Evolutionary conservation across 2,329 filamentous ascomycete genomes (phyloP), one percentile per base, ranked within the genome.

Genomic region (Tolypocladium inflatum): DNA sequence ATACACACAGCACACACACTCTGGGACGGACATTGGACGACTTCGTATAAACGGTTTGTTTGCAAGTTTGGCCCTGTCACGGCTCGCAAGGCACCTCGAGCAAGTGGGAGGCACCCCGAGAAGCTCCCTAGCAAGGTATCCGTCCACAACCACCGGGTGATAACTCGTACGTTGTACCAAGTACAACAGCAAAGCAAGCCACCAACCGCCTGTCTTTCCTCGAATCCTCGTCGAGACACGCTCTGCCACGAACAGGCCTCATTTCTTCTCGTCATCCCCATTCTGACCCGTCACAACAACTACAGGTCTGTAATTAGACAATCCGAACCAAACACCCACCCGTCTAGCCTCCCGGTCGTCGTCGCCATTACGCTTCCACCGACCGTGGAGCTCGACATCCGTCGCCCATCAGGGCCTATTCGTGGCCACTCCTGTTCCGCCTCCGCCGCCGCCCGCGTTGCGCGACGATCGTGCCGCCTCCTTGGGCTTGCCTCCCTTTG

Each of bases 401-500:
- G 17, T 6, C 26, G n/a, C 48, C 48, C 26, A 51, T 51, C 9
- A 33, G n/a, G n/a, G 10, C 17, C 48, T 11, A 13, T 11, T 51
- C 48, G 48, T 17, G 17, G 48, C 30, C 17, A 17, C 23, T n/a
- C 15, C 15, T 33, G 45, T 2, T 33, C 15, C 30, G 4, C 48
- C 48, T 33, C 26, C 45, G 4, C 11, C 26, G 30, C 26, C 48
- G 48, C 52, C 62, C n/a, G 62, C 59, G 19, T 61, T 62, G 58
- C 60, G 56, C 15, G 58, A 26, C 21, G 41, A 53, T n/a, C 60
- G 60, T n/a, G 60, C 43, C 26, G 41, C 60, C 42, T 68, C 64
- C 48, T 59, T 60, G 51, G 67, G 63, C 43, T 60, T 60, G 55
- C 59, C 63, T 45, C 58, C 55, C 55, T 63, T 64, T 30, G 62